phyloP scores from a whole-genome alignment of 73 alveolate species.

The Paramecium sonneborni region DNA sequence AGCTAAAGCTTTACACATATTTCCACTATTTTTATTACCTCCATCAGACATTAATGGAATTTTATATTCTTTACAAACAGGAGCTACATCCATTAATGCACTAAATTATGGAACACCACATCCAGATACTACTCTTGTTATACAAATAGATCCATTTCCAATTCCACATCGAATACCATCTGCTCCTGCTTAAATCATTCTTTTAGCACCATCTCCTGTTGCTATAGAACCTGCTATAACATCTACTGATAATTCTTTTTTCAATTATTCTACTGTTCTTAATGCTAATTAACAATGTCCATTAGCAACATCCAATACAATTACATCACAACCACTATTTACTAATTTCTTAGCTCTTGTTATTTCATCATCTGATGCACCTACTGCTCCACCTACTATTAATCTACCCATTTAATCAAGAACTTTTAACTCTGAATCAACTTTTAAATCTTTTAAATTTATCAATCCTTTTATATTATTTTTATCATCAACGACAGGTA shows the following conservation, averaged over 20 bases:
- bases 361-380: conserved; percentile 50
- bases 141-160: conserved; percentile 72
- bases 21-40: conserved; percentile 69
- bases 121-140: conserved; percentile 71
- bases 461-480: conserved; percentile 55
- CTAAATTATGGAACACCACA: conserved; percentile 71
- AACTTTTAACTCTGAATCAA: neutral
- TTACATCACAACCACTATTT: conserved; percentile 62
- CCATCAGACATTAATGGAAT: conserved; percentile 74
- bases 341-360: conserved; percentile 41
- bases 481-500: conserved; percentile 47
- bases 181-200: conserved; percentile 66
- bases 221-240: conserved; percentile 66
- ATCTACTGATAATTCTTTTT: conserved; percentile 51
- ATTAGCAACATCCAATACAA: conserved; percentile 65
- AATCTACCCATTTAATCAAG: conserved; percentile 55
- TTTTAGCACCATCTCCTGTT: conserved; percentile 64
- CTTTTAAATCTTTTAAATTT: conserved; percentile 51
- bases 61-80: conserved; percentile 64
- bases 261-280: conserved; percentile 26
- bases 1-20: conserved; percentile 71
- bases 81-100: conserved; percentile 74
- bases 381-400: conserved; percentile 60
- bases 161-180: conserved; percentile 75
- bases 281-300: conserved; percentile 49